Percentiles rank a stretch among this genome's conserved stretches.
Conservation (phyloP, 2,329 filamentous ascomycete species). For the Trichoderma pleuroti region DNA sequence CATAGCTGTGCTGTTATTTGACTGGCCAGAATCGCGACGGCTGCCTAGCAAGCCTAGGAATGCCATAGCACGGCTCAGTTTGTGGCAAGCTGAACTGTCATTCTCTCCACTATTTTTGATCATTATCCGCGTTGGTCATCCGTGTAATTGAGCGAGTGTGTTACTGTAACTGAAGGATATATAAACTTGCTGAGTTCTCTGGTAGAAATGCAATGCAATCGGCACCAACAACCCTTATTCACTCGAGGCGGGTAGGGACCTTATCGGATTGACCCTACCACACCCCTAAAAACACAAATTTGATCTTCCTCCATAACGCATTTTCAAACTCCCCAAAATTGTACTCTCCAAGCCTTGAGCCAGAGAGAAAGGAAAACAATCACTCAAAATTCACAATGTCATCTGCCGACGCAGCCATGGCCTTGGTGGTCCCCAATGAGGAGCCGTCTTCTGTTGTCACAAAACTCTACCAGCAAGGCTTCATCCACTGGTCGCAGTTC, state of each 20-base stretch:
- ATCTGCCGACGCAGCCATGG: background rate
- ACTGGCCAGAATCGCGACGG: background rate
- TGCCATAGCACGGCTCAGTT: background rate
- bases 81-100: background rate
- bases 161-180: background rate
- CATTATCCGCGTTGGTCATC: background rate
- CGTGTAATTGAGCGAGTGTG: background rate
- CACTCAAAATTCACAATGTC: background rate
- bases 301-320: background rate
- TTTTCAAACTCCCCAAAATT: no score
- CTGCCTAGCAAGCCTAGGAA: background rate
- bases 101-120: background rate
- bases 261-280: background rate
- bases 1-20: background rate
- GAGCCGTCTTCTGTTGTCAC: background rate
- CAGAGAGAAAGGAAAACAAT: background rate
- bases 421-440: background rate
- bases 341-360: fast-evolving
- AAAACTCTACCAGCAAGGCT: background rate
- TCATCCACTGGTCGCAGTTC: background rate
- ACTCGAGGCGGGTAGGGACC: background rate
- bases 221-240: background rate
- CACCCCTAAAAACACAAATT: background rate
- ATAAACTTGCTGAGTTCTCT: background rate
- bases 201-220: no score